phyloP scores from a whole-genome alignment of 352 stramenopile species.

The Globisporangium barbulae region DNA sequence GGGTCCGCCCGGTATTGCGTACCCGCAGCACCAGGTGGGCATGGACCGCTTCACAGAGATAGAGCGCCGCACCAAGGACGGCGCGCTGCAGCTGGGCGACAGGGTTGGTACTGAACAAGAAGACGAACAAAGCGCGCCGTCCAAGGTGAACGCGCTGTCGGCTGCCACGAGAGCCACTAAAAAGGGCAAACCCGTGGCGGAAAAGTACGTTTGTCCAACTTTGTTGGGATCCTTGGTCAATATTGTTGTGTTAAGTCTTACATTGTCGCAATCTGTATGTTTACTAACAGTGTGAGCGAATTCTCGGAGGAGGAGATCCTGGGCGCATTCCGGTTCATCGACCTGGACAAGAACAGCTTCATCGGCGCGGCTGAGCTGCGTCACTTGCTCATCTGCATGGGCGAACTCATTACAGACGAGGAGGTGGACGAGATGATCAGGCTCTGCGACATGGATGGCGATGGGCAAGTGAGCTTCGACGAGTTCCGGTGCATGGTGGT shows the following conservation, averaged over 20 bases:
- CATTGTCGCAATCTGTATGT: neutral
- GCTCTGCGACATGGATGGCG: conserved; percentile 91
- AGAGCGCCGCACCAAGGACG: conserved; percentile 71
- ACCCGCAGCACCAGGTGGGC: conserved; percentile 87
- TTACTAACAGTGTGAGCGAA: conserved; percentile 29
- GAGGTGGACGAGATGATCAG: conserved; percentile 93
- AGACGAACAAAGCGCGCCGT: neutral
- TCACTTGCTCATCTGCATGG: conserved; percentile 95
- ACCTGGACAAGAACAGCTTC: conserved; percentile 93
- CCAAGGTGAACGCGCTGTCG: conserved; percentile 18
- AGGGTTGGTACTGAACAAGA: neutral
- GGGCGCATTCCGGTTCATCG: conserved; percentile 89
- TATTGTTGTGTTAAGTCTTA: neutral
- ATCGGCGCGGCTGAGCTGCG: conserved; percentile 91
- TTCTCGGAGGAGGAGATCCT: conserved; percentile 93
- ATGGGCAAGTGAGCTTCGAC: conserved; percentile 91
- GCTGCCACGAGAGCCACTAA: conserved; percentile 14
- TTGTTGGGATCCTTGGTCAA: neutral
- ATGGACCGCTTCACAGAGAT: conserved; percentile 76
- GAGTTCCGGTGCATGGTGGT: conserved; percentile 90
- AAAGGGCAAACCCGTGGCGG: conserved; percentile 20
- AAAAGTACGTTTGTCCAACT: conserved; percentile 25
- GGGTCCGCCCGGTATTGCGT: conserved; percentile 73
- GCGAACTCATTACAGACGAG: conserved; percentile 94
- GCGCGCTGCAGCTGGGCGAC: conserved; percentile 18